These are phyloP conservation scores for Candida tallmaniae DNA, from an alignment of 805 yeast genomes.

Conservation along the genomic window DNA sequence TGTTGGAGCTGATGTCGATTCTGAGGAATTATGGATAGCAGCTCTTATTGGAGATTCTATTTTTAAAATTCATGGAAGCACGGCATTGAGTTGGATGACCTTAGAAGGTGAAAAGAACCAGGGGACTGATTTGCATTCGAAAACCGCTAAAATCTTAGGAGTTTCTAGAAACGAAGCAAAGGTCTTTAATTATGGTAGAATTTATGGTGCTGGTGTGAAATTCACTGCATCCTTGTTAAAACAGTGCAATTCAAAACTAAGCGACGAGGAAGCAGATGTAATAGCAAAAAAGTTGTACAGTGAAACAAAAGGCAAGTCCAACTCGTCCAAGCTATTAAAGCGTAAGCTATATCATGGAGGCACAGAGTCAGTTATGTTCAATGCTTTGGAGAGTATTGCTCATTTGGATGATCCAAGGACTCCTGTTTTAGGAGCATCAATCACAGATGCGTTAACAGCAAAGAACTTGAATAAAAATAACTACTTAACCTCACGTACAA, in stretches of 20 bases:
- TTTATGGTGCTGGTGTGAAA: constrained; percentile 94
- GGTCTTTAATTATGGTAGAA: constrained; percentile 92
- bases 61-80: constrained; percentile 87
- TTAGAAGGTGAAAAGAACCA: constrained; percentile 89
- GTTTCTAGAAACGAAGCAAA: constrained; percentile 91
- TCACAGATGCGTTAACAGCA: constrained; percentile 75
- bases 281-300: constrained; percentile 67
- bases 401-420: constrained; percentile 76
- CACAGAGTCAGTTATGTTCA: constrained; percentile 87
- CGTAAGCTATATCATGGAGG: constrained; percentile 73
- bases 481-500: constrained; percentile 85
- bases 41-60: constrained; percentile 89
- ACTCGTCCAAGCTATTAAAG: constrained; percentile 19
- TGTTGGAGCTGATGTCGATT: constrained; percentile 98
- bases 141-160: constrained; percentile 85
- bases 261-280: constrained; percentile 60
- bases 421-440: constrained; percentile 90
- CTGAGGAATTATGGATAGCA: constrained; percentile 98
- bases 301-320: constrained; percentile 69
- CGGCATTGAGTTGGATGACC: constrained; percentile 99
- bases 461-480: constrained; percentile 58
- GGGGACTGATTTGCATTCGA: constrained; percentile 93
- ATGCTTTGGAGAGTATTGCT: constrained; percentile 83
- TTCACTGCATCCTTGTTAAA: constrained; percentile 83
- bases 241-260: constrained; percentile 70